Conservation (phyloP, 78 protist genomes). For the Dictyostelium capitatum region DNA sequence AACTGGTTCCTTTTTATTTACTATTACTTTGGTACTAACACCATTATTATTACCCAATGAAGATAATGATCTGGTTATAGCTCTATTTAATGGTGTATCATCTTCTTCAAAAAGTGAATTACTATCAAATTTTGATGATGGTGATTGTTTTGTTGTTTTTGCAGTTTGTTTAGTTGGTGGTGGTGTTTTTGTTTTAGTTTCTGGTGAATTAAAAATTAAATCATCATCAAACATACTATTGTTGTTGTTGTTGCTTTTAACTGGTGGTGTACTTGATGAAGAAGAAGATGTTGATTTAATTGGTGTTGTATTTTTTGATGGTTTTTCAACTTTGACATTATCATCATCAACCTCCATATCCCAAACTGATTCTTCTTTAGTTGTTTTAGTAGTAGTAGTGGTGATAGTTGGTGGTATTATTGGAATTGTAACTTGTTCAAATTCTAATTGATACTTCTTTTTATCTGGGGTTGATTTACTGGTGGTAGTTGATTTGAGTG, state of each 20-base stretch:
- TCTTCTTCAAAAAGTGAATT: neutral
- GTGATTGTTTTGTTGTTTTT: neutral
- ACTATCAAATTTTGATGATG: neutral
- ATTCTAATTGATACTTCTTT: neutral
- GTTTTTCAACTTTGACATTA: neutral
- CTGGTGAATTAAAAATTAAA: neutral
- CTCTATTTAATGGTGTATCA: constrained; percentile 8
- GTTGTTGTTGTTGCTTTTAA: neutral
- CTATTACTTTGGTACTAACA: neutral
- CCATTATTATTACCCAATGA: neutral
- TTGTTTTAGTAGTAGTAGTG: neutral
- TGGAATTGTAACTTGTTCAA: neutral
- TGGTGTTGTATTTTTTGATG: neutral
- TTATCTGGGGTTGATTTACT: neutral
- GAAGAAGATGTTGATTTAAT: neutral
- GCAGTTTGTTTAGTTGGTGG: neutral
- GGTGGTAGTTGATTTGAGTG: neutral
- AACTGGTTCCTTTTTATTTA: neutral
- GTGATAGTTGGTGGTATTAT: neutral
- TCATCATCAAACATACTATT: neutral
- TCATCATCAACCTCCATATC: neutral
- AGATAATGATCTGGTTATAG: neutral
- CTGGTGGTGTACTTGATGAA: constrained; percentile 19
- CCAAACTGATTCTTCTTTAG: neutral
- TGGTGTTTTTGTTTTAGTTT: neutral